Conservation (phyloP, 2,329 filamentous ascomycete genomes). For the Aspergillus ustus region DNA sequence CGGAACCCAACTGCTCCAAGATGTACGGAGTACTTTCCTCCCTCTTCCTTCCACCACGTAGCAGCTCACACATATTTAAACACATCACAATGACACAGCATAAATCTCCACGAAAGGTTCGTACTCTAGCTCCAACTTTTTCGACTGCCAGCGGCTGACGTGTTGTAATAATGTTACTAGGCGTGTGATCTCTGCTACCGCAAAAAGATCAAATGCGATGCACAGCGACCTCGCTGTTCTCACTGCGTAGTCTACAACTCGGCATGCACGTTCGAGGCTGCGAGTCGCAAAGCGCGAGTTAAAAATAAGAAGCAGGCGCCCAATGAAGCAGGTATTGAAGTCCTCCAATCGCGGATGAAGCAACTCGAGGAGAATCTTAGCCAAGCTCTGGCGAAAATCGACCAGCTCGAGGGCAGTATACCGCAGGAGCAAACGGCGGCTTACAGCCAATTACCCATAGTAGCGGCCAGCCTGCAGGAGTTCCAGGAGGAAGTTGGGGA, state of each 20-base stretch:
- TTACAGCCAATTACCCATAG: neutral
- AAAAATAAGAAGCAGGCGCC: neutral
- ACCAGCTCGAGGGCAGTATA: neutral
- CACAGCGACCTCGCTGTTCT: neutral
- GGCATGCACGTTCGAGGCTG: neutral
- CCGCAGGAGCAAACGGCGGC: neutral
- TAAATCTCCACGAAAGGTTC: neutral
- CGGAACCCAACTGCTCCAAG: neutral
- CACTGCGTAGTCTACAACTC: neutral
- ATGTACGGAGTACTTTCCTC: neutral
- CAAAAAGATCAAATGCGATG: constrained; percentile 8
- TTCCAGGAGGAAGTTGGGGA: neutral
- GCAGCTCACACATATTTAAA: neutral
- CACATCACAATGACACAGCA: neutral
- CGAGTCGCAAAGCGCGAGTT: neutral
- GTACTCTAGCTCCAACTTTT: neutral
- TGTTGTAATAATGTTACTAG: neutral
- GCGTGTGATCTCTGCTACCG: constrained; percentile 8
- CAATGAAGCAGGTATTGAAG: neutral
- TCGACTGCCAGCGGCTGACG: neutral
- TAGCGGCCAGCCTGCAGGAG: neutral
- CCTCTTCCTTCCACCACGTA: neutral
- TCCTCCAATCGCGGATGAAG: neutral
- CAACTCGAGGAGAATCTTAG: neutral
- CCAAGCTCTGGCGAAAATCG: neutral